Evolutionary conservation across 371 early-diverging fungal genomes (phyloP), one percentile per base, ranked within the genome.

Genomic region (Saksenaea oblongispora): DNA sequence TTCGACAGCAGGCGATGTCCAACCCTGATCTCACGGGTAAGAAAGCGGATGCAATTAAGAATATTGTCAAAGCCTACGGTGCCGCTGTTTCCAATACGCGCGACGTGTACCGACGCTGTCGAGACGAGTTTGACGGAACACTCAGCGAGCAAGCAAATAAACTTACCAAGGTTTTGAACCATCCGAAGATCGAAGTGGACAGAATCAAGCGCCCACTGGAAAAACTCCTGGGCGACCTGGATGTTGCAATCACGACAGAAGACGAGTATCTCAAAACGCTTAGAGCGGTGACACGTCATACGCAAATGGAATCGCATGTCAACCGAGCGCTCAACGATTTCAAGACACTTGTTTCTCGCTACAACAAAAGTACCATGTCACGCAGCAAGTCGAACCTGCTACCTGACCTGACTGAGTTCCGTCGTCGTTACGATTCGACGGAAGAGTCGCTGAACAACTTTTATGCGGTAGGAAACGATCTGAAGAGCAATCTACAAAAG

Each of bases 21-120:
- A 76, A 71, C 56, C 80, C 80, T 5, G 75, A 71, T n/a, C 58
- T 74, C 17, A 66, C 71, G 5, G 64, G 75, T 13, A 79, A 79
- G 47, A 78, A 73, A 31, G 36, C 69, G 0, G 69, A 76, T 1
- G 54, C 77, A 0, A 75, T 79, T 37, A 69, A 76, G 9, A 68
- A 63, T 3, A 67, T 76, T 10, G 66, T 73, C 11, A 71, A 67
- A 26, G 70, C 73, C 4, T 79, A 76, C 28, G 69, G 65, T n/a
- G 69, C 71, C 5, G 75, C 71, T 1, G 39, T 79, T 13, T 53
- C 59, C 10, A 71, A 69, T 34, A 68, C 72, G 17, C 67, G 70
- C 27, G 71, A 76, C 11, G 64, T 64, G 9, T 71, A 73, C 53
- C 62, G 62, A 14, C 70, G 70, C 34, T 68, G 75, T 56, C 76